phyloP scores from a whole-genome alignment of 1,284 basidiomycete genomes.

The Ganoderma lucidum region DNA sequence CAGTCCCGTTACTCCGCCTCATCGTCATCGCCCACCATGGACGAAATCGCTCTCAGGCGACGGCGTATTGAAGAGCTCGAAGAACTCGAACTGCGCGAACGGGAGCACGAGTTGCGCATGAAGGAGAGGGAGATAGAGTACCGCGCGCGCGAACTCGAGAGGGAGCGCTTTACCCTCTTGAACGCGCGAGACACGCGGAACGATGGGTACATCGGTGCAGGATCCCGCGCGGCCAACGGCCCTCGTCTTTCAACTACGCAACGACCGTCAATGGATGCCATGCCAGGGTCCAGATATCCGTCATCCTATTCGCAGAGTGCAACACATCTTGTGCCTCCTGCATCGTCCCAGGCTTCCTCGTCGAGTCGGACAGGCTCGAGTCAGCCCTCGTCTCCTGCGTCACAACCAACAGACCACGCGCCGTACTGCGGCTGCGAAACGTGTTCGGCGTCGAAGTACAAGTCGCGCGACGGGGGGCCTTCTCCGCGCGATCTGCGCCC shows the following conservation, averaged over 20 bases:
- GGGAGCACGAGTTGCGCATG: slow-evolving; percentile 59
- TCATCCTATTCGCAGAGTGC: slow-evolving; percentile 52
- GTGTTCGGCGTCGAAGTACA: slow-evolving; percentile 64
- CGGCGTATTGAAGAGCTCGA: slow-evolving; percentile 58
- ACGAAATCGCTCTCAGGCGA: slow-evolving; percentile 47
- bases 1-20: slow-evolving; percentile 23
- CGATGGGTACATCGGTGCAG: slow-evolving; percentile 40
- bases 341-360: slow-evolving; percentile 33
- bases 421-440: slow-evolving; percentile 67
- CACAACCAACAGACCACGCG: slow-evolving; percentile 53
- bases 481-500: slow-evolving; percentile 50
- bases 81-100: slow-evolving; percentile 59
- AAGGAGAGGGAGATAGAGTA: slow-evolving; percentile 68
- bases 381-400: slow-evolving; percentile 38
- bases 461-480: slow-evolving; percentile 36
- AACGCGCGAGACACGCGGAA: slow-evolving; percentile 31
- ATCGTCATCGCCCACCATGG: slow-evolving; percentile 19
- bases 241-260: slow-evolving; percentile 26
- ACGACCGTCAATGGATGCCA: slow-evolving; percentile 29
- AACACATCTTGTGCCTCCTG: slow-evolving; percentile 52
- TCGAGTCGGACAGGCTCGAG: slow-evolving; percentile 31
- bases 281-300: slow-evolving; percentile 24
- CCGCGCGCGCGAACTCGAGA: slow-evolving; percentile 52
- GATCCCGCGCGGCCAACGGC: slow-evolving; percentile 25
- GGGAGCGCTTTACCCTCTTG: slow-evolving; percentile 34